Conservation (phyloP, 148 eudicot genomes). For the Cornus florida region DNA sequence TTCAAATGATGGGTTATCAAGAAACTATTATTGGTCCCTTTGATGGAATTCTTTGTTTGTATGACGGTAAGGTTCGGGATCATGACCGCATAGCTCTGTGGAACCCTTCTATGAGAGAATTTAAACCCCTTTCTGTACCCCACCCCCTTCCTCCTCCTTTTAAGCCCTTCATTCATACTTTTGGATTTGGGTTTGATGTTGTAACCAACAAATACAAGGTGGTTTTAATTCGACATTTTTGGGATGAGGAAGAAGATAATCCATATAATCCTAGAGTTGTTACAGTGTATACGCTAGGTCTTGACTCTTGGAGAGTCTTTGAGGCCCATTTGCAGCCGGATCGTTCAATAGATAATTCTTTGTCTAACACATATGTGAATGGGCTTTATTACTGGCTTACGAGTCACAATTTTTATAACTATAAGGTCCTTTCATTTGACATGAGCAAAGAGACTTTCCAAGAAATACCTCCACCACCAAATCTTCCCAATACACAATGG, state of each 20-base stretch:
- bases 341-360: background rate
- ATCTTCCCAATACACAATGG: background rate
- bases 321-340: background rate
- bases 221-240: background rate
- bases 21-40: background rate
- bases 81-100: background rate
- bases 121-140: background rate
- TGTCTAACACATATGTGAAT: background rate
- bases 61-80: background rate
- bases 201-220: conserved; percentile 4
- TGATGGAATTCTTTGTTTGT: background rate
- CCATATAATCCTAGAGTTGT: background rate
- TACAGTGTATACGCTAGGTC: background rate
- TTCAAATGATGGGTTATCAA: background rate
- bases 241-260: background rate
- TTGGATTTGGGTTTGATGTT: conserved; percentile 1
- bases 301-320: background rate
- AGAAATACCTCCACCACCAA: background rate
- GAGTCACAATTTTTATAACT: background rate
- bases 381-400: background rate
- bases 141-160: background rate
- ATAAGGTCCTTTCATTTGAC: background rate
- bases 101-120: conserved; percentile 1
- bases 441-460: conserved; percentile 1
- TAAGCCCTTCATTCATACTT: background rate